A percentile compares a stretch with the other conserved stretches of the same genome.
These are phyloP conservation scores for Gigaspora rosea DNA, from an alignment of 192 early-diverging fungal genomes.

Conservation along the genomic window DNA sequence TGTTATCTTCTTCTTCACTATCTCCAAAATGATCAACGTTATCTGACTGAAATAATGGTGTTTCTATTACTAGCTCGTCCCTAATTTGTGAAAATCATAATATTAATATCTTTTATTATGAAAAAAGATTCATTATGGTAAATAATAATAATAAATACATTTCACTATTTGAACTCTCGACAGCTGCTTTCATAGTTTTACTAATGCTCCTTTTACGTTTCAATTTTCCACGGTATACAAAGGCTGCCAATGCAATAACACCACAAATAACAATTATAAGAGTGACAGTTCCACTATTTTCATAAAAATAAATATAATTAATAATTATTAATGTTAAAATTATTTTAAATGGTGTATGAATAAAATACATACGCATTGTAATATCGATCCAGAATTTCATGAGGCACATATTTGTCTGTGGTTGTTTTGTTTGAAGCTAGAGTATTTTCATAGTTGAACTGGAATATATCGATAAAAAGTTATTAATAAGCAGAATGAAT, in stretches of 20 bases:
- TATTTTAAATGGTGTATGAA: background rate
- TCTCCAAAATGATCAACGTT: conserved; percentile 41
- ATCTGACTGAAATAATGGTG: conserved; percentile 37
- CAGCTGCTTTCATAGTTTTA: conserved; percentile 33
- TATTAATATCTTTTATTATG: background rate
- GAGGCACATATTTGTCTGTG: background rate
- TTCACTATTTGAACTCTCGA: conserved; percentile 33
- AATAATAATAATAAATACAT: background rate
- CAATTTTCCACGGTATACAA: conserved; percentile 37
- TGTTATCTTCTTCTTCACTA: conserved; percentile 39
- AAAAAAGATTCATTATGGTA: background rate
- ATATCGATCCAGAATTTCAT: conserved; percentile 37
- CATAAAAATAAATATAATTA: conserved; percentile 5
- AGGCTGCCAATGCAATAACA: conserved; percentile 32
- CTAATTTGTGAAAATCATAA: conserved; percentile 26
- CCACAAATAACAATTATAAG: conserved; percentile 35
- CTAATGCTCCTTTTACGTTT: conserved; percentile 27
- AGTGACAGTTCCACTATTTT: conserved; percentile 37
- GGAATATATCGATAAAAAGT: background rate
- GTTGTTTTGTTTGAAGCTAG: background rate
- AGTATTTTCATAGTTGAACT: conserved; percentile 13
- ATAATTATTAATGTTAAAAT: background rate
- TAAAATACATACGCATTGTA: conserved; percentile 30
- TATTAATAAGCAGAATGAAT: no score
- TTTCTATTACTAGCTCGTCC: conserved; percentile 52